A percentile compares a stretch with the other conserved stretches of the same genome.
Evolutionary conservation across 257 asterid genomes (phyloP).

Genomic region (Solanum pimpinellifolium): DNA sequence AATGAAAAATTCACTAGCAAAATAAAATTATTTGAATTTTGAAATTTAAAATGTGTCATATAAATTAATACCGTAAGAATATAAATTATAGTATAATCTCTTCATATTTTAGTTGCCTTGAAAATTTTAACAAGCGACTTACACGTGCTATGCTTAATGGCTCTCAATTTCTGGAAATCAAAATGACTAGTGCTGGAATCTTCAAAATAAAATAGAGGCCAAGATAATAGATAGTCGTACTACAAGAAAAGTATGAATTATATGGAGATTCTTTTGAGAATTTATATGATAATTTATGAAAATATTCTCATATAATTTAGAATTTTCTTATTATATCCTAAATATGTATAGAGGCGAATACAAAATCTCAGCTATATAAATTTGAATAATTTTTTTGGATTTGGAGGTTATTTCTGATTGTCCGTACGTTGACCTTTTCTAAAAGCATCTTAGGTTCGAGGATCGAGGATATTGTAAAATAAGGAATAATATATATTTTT

Average conservation of each 20-base stretch:
- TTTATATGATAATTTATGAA: too few relatives aligned
- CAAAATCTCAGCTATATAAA: not conserved
- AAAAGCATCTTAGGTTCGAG: not conserved
- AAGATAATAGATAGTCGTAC: not conserved
- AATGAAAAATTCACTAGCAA: too few relatives aligned
- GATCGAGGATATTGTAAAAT: not conserved
- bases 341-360: not conserved
- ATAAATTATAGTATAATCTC: not conserved
- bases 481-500: too few relatives aligned
- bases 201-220: not conserved
- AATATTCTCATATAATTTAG: accelerated
- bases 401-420: not conserved
- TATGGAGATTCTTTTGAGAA: too few relatives aligned
- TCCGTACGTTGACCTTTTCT: not conserved
- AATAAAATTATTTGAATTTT: too few relatives aligned
- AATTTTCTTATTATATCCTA: not conserved
- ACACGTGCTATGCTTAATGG: not conserved
- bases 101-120: not conserved
- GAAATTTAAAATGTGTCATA: too few relatives aligned
- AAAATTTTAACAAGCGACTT: not conserved
- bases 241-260: too few relatives aligned
- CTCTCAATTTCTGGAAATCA: not conserved
- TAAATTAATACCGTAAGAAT: accelerated
- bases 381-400: not conserved
- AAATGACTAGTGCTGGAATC: not conserved